Evolutionary conservation across 1,284 basidiomycete species (phyloP), one percentile per base, ranked within the genome.

Genomic region (Apiotrichum gamsii): DNA sequence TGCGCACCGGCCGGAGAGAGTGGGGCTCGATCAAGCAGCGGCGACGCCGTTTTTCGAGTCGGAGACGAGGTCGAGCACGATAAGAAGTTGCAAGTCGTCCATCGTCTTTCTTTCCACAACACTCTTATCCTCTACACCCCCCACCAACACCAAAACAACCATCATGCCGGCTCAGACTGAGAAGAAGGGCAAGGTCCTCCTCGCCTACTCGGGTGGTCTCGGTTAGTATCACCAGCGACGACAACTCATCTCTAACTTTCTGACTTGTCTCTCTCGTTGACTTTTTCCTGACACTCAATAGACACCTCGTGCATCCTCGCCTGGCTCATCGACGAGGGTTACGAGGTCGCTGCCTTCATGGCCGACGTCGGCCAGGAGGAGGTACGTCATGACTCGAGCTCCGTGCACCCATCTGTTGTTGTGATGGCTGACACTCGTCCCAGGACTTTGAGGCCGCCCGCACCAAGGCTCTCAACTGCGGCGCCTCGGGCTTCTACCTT

Each of bases 321-420:
- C 45, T 95, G 90, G 90, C 78, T 95, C 74, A 94, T 97, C 72
- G 93, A 98, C 72, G 80, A 97, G 72, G 91, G 90, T 47, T 97
- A 97, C 76, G 89, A 97, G 67, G 94, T 97, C 57, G 83, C 88
- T 61, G 90, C 93, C 33, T 98, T 94, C 81, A 95, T 98, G 91
- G 93, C 93, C 42, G 90, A 97, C 76, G 90, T 97, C 58, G 94
- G 94, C 24, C 94, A 97, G 74, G 91, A 97, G 74, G 94, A 98
- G 79, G 88, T 83, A 50, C 45, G 74, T 59, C 14, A 23, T 16
- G 8, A 39, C 19, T 5, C 3, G n/a, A 21, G 25, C 25, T 28
- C 8, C 8, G 25, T 28, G n/a, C n/a, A n/a, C n/a, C n/a, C n/a
- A n/a, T n/a, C n/a, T n/a, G 25, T 28, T 28, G 25, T 28, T 23